Evolutionary conservation across 768 basidiomycete genomes (phyloP), one percentile per base, ranked within the genome.

Genomic region (Psilocybe sp.): DNA sequence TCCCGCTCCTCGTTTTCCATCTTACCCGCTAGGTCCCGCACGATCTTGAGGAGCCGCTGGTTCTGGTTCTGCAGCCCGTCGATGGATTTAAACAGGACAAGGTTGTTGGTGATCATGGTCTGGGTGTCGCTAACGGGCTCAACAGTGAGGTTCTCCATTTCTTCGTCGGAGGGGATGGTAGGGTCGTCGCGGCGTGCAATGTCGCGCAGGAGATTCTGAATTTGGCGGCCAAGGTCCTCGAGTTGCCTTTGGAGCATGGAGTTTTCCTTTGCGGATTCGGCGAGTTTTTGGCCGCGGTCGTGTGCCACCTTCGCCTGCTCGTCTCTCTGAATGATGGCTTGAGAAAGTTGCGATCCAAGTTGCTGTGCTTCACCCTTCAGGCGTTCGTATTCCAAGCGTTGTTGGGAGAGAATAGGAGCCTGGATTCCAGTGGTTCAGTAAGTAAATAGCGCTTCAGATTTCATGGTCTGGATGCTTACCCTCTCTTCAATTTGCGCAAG

Each of bases 321-420:
- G 55, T 97, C 95, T 5, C 92, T 87, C 44, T 93, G 89, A 3
- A 78, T 61, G 18, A 94, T 75, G 6, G 88, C 82, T 52, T 82
- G 75, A 0, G 91, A 73, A 5, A 98, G 82, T 54, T 96, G 91
- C 11, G 80, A 73, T 1, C 90, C 85, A 18, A 98, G 82, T 45
- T 92, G 85, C 23, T 84, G 72, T 3, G 90, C 85, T 65, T 96
- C 92, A 2, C 80, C 77, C 58, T 84, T 83, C 10, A 94, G 73
- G 14, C 90, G 86, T 56, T 90, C 88, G 63, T 96, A 94, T 66
- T 98, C 95, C 4, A 76, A 74, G 15, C 91, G 86, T 69, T 98
- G 96, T 65, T 96, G 89, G 13, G 87, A 84, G 7, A 99, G 76
- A 19, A 93, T 76, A 8, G 96, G 96, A 12, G 93, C 93, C 94